Evolutionary conservation across 768 basidiomycete genomes (phyloP), one percentile per base, ranked within the genome.

Genomic region (Pleurotus tuber-regium): DNA sequence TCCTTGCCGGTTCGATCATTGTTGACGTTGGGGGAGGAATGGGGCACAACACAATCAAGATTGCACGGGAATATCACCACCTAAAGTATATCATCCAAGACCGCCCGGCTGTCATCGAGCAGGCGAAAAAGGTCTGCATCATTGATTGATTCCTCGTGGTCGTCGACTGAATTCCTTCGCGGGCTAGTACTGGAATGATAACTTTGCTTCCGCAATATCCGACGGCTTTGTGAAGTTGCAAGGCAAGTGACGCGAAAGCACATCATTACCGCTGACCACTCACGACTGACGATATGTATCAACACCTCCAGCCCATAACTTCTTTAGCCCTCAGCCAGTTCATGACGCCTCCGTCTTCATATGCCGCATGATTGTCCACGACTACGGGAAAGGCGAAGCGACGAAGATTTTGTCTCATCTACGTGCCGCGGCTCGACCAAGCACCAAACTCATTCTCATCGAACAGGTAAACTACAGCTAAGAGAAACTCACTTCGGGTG

Each of bases 11-110:
- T 6, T 54, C 55, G 16, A 43, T 61, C 16, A 46, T 68, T 12
- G 68, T 70, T 3, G 68, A 70, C 29, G 66, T 75, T 3, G 73
- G 72, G 5, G 71, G 71, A 11, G 64, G 66, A 31, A 52, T 67
- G 14, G 73, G 73, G 1, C 59, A 62, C 7, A 57, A 63, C 5
- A 62, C 66, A 0, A 53, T 72, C n/a, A 55, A 55, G 9, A 38
- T 74, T 16, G 54, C 60, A 2, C 64, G 67, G 41, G 60, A 54
- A 2, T 65, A 61, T 26, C 16, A 25, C 14, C 49, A 50, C 10
- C 53, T 71, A 10, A 59, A 60, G 14, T 68, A 65, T 36, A 54
- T 72, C 26, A 61, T 73, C 12, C 72, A 75, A 54, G 74, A 72
- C 56, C 63, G 68, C 4, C 59, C 56, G 6, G 55, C 54, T 4